These are phyloP conservation scores for Eustoma russellianum DNA, from an alignment of 257 asterid genomes.

Conservation along the genomic window DNA sequence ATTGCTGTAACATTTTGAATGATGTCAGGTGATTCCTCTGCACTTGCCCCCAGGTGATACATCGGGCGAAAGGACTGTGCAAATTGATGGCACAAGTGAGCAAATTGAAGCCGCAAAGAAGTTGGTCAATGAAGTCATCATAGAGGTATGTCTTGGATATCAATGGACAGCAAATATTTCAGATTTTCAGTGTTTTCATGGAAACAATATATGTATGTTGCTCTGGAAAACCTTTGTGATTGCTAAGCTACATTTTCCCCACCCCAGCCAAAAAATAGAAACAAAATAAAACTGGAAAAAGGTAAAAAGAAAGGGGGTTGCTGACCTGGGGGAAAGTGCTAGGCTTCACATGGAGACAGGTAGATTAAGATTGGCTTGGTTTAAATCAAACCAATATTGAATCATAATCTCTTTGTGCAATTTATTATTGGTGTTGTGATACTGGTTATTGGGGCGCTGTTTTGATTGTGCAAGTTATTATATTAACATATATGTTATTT, in stretches of 20 bases:
- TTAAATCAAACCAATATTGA: neutral
- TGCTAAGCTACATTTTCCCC: neutral
- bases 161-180: neutral
- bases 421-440: too few relatives aligned
- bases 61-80: slow-evolving; percentile 78
- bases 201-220: too few relatives aligned
- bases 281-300: too few relatives aligned
- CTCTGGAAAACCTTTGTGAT: neutral
- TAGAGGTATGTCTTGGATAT: slow-evolving; percentile 62
- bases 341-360: slow-evolving; percentile 1
- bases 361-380: slow-evolving; percentile 1
- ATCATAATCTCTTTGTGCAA: neutral
- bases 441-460: neutral
- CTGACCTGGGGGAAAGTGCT: too few relatives aligned
- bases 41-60: slow-evolving; percentile 94
- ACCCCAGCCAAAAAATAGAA: too few relatives aligned
- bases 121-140: slow-evolving; percentile 68
- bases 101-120: slow-evolving; percentile 84
- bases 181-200: neutral
- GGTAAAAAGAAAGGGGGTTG: too few relatives aligned
- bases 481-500: neutral
- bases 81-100: slow-evolving; percentile 80
- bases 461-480: neutral
- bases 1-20: neutral
- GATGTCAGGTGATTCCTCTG: slow-evolving; percentile 74